These are phyloP conservation scores for Erodium maritimum DNA, from an alignment of 345 rosid species.

Conservation along the genomic window DNA sequence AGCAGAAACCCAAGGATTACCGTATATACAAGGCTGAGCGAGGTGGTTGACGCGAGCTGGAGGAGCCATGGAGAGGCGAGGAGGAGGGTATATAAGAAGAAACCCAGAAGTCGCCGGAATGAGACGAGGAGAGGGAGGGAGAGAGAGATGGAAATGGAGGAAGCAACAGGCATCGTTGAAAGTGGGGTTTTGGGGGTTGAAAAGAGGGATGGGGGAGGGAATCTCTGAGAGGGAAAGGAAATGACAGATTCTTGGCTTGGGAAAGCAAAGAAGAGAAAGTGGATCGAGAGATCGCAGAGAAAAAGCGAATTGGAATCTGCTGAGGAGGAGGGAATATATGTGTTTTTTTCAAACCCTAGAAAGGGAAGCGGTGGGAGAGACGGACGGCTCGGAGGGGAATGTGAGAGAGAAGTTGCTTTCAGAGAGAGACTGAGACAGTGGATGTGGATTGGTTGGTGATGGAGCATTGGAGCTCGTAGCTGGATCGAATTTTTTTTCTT, in stretches of 20 bases:
- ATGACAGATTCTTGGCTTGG: not conserved
- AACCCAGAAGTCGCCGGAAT: not conserved
- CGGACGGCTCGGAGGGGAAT: constrained; percentile 11
- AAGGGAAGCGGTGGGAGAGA: constrained; percentile 8
- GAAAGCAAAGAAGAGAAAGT: not conserved
- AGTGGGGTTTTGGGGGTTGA: too few relatives aligned
- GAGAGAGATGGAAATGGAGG: constrained; percentile 6
- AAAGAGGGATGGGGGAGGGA: constrained; percentile 37
- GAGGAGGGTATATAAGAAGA: not conserved
- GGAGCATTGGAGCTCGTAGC: constrained; percentile 10
- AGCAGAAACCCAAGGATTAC: constrained; percentile 19
- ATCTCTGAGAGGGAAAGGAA: constrained; percentile 56
- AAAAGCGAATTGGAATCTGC: constrained; percentile 23
- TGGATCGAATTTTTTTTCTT: not conserved
- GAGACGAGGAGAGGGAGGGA: not conserved
- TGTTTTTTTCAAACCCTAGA: too few relatives aligned
- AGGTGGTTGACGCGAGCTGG: constrained; percentile 40
- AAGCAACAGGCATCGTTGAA: too few relatives aligned
- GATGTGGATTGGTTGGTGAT: not conserved
- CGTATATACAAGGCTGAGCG: constrained; percentile 74
- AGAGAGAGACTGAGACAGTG: not conserved
- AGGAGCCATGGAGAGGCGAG: constrained; percentile 65
- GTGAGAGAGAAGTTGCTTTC: not conserved
- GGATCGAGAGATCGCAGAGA: too few relatives aligned
- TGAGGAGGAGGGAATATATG: constrained; percentile 30